Conservation (phyloP, 2,329 filamentous ascomycete genomes). For the Microthyrium microscopicum region DNA sequence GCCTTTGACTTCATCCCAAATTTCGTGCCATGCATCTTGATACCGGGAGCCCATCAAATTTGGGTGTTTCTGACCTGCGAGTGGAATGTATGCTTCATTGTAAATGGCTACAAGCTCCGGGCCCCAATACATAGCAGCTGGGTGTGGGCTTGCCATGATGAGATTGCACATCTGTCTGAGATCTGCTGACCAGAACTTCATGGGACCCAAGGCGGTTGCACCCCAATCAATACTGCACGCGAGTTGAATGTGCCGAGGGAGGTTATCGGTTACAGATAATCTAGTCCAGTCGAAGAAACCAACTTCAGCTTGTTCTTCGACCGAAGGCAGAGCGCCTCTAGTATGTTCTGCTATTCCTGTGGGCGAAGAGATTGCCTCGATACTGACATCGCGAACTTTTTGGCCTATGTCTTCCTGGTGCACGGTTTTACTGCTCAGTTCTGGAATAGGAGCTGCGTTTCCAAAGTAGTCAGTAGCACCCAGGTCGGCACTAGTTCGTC, state of each 20-base stretch:
- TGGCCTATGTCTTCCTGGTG: background rate
- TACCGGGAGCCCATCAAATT: conserved; percentile 58
- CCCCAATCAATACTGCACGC: conserved; percentile 59
- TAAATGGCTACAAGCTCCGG: conserved; percentile 51
- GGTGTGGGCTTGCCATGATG: conserved; percentile 61
- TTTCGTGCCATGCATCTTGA: conserved; percentile 51
- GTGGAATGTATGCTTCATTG: conserved; percentile 34
- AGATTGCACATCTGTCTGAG: conserved; percentile 65
- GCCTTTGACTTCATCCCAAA: conserved; percentile 54
- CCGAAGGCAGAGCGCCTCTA: background rate
- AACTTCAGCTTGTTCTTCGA: conserved; percentile 15
- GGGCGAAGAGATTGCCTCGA: conserved; percentile 6
- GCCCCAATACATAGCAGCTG: conserved; percentile 48
- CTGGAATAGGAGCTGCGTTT: conserved; percentile 2
- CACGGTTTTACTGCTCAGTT: background rate
- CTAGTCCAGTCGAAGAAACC: conserved; percentile 70
- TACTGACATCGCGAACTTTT: background rate
- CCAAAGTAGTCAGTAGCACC: conserved; percentile 5
- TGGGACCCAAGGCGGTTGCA: conserved; percentile 55
- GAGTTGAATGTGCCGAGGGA: conserved; percentile 58
- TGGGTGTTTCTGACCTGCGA: conserved; percentile 66
- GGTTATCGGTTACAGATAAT: conserved; percentile 42
- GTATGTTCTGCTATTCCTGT: conserved; percentile 4
- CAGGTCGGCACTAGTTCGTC: conserved; percentile 1
- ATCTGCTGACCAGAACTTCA: conserved; percentile 55